Base-by-base conservation (phyloP, 768 basidiomycete genomes). In the Boletus coccyginus region DNA sequence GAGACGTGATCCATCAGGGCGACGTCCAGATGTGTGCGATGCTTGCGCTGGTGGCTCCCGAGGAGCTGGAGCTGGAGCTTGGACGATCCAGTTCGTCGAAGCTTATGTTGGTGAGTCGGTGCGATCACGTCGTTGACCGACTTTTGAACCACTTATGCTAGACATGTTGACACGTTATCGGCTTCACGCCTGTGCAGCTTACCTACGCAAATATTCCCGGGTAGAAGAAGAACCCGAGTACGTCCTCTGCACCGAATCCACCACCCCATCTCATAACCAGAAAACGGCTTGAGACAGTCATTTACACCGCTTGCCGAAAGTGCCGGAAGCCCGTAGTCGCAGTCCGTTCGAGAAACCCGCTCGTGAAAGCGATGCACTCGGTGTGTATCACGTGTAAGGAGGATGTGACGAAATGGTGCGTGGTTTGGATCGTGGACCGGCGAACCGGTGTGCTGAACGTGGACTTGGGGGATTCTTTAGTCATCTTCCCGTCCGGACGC, bases 21-120 rank as follows among this genome's bases (percentile, higher is more conserved):
- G 86, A 93, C 63, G 75, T 91, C 2, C 91, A 92, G 64, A 88
- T 85, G 78, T 92, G 90, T 69, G 83, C 88, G 1, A 82, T 89
- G 78, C 66, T 93, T 16, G 76, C 82, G 4, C 64, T 89, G 1
- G 72, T 92, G 19, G 88, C 85, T 8, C 74, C 79, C 0, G 62
- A 75, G 43, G 87, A 91, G 64, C 72, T 94, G 42, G 60, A 65
- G 39, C 67, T 90, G n/a, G 68, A 74, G 1, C 66, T 69, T 21
- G 66, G 44, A 73, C 73, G 27, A 63, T 75, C 19, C 76, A 78
- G 27, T 87, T 92, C 55, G 65, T 90, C 17, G 86, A 90, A 57
- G 74, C 86, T 0, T 93, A 93, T 64, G 78, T 90, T 16, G 91
- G 91, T 91, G 53, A 33, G 81, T 70, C 27, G 10, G 19, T 1